Percentiles rank a stretch among this genome's conserved stretches.
Evolutionary conservation across 208 protist species (phyloP).

Genomic region (Acanthamoeba healyi): DNA sequence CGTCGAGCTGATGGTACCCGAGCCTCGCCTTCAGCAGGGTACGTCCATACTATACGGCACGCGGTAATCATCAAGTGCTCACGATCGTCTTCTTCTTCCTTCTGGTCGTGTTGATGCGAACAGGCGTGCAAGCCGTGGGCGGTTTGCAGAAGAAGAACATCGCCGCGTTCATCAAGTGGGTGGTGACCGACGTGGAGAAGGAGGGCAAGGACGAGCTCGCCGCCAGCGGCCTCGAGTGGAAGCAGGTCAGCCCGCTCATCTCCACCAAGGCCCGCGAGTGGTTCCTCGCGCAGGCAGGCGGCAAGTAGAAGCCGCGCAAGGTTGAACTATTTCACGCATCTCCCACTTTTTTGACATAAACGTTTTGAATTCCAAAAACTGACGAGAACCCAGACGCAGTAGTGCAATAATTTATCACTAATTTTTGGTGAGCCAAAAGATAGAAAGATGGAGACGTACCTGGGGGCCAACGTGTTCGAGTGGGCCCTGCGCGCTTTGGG

Average conservation of each 20-base stretch:
- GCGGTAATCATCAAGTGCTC: too few species aligned
- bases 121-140: constrained; percentile 17
- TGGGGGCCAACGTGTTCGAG: constrained; percentile 27
- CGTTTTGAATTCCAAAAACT: too few species aligned
- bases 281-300: constrained; percentile 42
- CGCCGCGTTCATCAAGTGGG: constrained; percentile 60
- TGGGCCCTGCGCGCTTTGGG: constrained; percentile 25
- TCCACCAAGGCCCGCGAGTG: constrained; percentile 19
- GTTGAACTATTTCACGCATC: too few species aligned
- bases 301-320: too few species aligned
- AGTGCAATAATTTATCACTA: neutral
- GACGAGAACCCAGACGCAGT: too few species aligned
- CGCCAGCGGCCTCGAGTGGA: constrained; percentile 55
- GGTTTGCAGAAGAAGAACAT: constrained; percentile 61
- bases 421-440: neutral
- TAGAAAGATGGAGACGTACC: constrained; percentile 40
- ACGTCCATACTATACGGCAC: neutral
- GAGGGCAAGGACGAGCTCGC: constrained; percentile 66
- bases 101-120: neutral
- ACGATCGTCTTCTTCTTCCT: neutral
- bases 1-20: constrained; percentile 58
- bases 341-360: too few species aligned
- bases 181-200: constrained; percentile 56
- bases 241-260: constrained; percentile 46
- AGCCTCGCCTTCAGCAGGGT: constrained; percentile 48